Conservation (phyloP, 2,329 filamentous ascomycete genomes). For the Botrytis sinoallii region DNA sequence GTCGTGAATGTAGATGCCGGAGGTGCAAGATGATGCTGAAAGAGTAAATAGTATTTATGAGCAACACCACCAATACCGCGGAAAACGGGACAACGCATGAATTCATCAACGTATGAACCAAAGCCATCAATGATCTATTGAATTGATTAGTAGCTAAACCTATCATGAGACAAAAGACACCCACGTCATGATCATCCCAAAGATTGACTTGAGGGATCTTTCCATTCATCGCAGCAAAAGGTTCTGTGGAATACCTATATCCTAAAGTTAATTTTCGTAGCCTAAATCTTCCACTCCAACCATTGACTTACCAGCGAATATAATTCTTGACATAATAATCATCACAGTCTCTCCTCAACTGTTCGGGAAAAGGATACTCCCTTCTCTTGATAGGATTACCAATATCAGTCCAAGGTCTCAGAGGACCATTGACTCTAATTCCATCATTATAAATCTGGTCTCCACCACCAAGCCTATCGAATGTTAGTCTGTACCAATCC, state of each 20-base stretch:
- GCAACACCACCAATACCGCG: slow-evolving; percentile 86
- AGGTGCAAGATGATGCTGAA: slow-evolving; percentile 90
- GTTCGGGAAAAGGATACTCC: slow-evolving; percentile 71
- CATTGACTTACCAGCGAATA: slow-evolving; percentile 57
- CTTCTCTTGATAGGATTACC: slow-evolving; percentile 80
- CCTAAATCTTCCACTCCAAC: slow-evolving; percentile 42
- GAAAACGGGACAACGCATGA: slow-evolving; percentile 92
- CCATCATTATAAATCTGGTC: slow-evolving; percentile 97
- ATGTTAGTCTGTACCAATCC: slow-evolving; percentile 24
- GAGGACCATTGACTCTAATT: slow-evolving; percentile 78
- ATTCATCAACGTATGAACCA: slow-evolving; percentile 88
- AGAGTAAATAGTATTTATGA: slow-evolving; percentile 97
- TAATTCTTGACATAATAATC: slow-evolving; percentile 92
- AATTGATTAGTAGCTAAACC: slow-evolving; percentile 26
- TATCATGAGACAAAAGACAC: slow-evolving; percentile 21
- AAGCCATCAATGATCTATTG: slow-evolving; percentile 76
- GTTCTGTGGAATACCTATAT: slow-evolving; percentile 71
- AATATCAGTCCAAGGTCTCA: slow-evolving; percentile 79
- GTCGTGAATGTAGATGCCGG: slow-evolving; percentile 84
- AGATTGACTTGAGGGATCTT: slow-evolving; percentile 97
- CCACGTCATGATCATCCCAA: slow-evolving; percentile 90
- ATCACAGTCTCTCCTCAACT: slow-evolving; percentile 79
- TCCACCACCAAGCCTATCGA: slow-evolving; percentile 74
- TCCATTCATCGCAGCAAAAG: slow-evolving; percentile 81
- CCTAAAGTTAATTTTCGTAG: slow-evolving; percentile 45